phyloP scores from a whole-genome alignment of 208 protist species.

The Leishmania mexicana region DNA sequence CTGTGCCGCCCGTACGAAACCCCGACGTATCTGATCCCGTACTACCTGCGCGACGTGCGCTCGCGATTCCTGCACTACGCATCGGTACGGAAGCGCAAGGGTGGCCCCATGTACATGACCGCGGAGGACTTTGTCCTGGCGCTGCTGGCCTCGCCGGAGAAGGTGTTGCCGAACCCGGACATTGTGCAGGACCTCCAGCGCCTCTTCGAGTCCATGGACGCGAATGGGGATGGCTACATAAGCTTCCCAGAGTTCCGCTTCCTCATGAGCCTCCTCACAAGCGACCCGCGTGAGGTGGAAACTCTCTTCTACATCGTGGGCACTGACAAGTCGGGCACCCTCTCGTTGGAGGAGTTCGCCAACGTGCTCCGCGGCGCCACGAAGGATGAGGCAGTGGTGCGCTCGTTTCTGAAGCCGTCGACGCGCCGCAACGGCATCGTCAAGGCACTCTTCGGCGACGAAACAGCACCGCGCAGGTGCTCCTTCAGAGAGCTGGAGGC shows the following conservation, averaged over 20 bases:
- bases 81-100: slow-evolving; percentile 56
- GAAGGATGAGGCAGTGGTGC: slow-evolving; percentile 53
- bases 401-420: slow-evolving; percentile 40
- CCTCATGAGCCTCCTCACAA: slow-evolving; percentile 80
- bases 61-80: slow-evolving; percentile 90
- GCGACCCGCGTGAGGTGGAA: slow-evolving; percentile 48
- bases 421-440: slow-evolving; percentile 62
- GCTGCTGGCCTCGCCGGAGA: slow-evolving; percentile 57
- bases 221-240: slow-evolving; percentile 80
- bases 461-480: slow-evolving; percentile 37
- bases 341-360: slow-evolving; percentile 75
- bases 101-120: slow-evolving; percentile 77
- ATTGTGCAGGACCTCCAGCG: slow-evolving; percentile 21
- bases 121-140: slow-evolving; percentile 86
- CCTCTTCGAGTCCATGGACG: slow-evolving; percentile 75
- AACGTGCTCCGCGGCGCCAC: slow-evolving; percentile 72
- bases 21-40: slow-evolving; percentile 88
- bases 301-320: slow-evolving; percentile 71
- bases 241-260: slow-evolving; percentile 85
- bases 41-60: slow-evolving; percentile 82
- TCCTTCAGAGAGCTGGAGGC: slow-evolving; percentile 49
- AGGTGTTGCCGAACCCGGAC: slow-evolving; percentile 30
- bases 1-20: slow-evolving; percentile 74
- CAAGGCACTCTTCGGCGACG: slow-evolving; percentile 60
- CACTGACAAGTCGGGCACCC: slow-evolving; percentile 46